Percentiles rank a stretch among this genome's conserved stretches.
Evolutionary conservation across 371 early-diverging fungal genomes (phyloP).

Genomic region (Mucor plumbeus): DNA sequence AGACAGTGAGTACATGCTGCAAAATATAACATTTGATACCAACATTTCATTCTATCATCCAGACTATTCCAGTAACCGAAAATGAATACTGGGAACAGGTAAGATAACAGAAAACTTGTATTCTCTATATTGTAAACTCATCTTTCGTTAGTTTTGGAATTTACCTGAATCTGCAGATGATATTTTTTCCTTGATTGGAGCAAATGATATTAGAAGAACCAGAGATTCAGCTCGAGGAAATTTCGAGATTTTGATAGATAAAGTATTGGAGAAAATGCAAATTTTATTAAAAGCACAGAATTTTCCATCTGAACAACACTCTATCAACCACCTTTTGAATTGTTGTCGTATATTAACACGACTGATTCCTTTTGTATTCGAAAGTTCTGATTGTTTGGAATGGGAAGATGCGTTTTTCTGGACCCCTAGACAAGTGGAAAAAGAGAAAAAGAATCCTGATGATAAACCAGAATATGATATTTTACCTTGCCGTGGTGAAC

Average conservation of each 20-base stretch:
- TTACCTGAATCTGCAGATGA: constrained; percentile 86
- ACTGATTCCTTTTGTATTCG: constrained; percentile 83
- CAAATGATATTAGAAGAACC: constrained; percentile 79
- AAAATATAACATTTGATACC: background rate
- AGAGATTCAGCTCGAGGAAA: constrained; percentile 78
- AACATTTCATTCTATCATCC: background rate
- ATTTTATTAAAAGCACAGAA: constrained; percentile 56
- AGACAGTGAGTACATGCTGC: constrained; percentile 55
- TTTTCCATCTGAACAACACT: constrained; percentile 56
- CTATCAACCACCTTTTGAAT: constrained; percentile 72
- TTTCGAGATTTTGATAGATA: constrained; percentile 72
- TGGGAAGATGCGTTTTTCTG: constrained; percentile 79
- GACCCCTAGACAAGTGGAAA: constrained; percentile 54
- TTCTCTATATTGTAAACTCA: too few relatives aligned
- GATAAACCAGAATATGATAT: constrained; percentile 36
- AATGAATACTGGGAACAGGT: constrained; percentile 74
- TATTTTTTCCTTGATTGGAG: constrained; percentile 84
- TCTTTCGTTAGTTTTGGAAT: constrained; percentile 65
- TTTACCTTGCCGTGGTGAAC: constrained; percentile 40
- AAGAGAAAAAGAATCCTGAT: constrained; percentile 16
- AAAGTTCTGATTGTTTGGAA: constrained; percentile 55
- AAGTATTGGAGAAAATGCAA: constrained; percentile 64
- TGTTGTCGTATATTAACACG: constrained; percentile 84
- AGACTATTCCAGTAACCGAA: constrained; percentile 70
- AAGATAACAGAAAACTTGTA: background rate